phyloP scores from a whole-genome alignment of 176 grass and related monocot species.

The Saccharum officinarum region DNA sequence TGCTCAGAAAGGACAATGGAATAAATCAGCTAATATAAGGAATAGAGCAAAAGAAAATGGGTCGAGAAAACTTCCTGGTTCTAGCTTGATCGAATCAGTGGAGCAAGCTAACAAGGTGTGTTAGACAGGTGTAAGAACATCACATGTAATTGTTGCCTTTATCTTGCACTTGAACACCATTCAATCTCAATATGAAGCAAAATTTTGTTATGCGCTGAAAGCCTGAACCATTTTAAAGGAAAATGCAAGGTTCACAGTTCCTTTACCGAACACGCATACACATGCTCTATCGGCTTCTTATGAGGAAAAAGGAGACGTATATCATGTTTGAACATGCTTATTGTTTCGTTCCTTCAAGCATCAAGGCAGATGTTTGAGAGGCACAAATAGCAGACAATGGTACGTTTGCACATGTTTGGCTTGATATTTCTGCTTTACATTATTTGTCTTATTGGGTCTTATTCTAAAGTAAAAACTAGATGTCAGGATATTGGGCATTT shows the following conservation, averaged over 20 bases:
- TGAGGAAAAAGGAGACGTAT: background rate
- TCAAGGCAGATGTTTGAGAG: background rate
- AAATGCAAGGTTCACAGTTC: background rate
- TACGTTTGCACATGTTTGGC: background rate
- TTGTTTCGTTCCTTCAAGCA: background rate
- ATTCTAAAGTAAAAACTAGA: background rate
- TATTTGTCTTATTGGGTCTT: constrained; percentile 6
- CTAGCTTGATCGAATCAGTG: constrained; percentile 55
- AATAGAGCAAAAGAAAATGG: constrained; percentile 44
- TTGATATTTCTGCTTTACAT: background rate
- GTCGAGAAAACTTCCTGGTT: constrained; percentile 55
- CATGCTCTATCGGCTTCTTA: background rate
- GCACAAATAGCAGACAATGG: background rate
- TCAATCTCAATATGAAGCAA: background rate
- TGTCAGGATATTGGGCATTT: background rate
- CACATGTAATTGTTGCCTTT: background rate
- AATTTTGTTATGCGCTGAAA: background rate
- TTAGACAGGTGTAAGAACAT: background rate
- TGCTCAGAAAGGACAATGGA: constrained; percentile 60
- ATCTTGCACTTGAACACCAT: background rate
- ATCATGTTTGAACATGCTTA: background rate
- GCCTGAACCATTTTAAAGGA: background rate
- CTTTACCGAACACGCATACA: background rate
- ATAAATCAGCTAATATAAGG: constrained; percentile 50
- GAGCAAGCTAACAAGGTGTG: constrained; percentile 26